Percentiles rank a stretch among this genome's conserved stretches.
These are phyloP conservation scores for Geranium incanum DNA, from an alignment of 441 rosid genomes.

Conservation along the genomic window DNA sequence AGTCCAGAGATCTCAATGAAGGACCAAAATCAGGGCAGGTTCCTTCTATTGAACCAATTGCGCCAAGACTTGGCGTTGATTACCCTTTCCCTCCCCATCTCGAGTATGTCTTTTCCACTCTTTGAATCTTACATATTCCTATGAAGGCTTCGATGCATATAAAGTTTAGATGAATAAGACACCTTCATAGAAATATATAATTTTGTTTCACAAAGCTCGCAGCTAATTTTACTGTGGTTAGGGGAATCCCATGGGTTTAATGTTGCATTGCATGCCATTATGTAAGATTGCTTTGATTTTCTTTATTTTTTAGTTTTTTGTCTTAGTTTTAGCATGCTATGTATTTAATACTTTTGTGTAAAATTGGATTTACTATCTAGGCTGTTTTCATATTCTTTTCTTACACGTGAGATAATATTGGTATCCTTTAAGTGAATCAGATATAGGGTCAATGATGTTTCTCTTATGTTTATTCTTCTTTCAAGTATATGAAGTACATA, in stretches of 20 bases:
- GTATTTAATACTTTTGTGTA: too few species aligned
- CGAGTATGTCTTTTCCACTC: constrained; percentile 46
- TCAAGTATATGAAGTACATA: background rate
- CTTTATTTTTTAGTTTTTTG: background rate
- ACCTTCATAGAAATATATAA: background rate
- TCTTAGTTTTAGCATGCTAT: background rate
- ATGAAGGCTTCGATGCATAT: background rate
- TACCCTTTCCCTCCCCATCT: constrained; percentile 88
- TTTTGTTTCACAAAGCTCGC: background rate
- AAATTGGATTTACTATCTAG: background rate
- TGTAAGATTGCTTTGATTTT: background rate
- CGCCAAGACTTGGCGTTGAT: constrained; percentile 82
- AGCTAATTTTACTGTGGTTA: background rate
- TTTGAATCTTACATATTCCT: constrained; percentile 7
- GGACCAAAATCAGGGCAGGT: constrained; percentile 33
- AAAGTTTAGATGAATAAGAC: background rate
- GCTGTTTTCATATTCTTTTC: background rate
- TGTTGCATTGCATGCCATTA: background rate
- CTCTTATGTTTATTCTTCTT: background rate
- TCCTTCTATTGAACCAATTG: constrained; percentile 55
- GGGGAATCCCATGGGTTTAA: background rate
- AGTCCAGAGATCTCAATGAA: constrained; percentile 22
- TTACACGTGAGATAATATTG: background rate
- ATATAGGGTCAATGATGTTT: background rate
- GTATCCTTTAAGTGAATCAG: background rate